Base-by-base conservation (phyloP, 164 flowering plant species). In the Vitis cinerea region DNA sequence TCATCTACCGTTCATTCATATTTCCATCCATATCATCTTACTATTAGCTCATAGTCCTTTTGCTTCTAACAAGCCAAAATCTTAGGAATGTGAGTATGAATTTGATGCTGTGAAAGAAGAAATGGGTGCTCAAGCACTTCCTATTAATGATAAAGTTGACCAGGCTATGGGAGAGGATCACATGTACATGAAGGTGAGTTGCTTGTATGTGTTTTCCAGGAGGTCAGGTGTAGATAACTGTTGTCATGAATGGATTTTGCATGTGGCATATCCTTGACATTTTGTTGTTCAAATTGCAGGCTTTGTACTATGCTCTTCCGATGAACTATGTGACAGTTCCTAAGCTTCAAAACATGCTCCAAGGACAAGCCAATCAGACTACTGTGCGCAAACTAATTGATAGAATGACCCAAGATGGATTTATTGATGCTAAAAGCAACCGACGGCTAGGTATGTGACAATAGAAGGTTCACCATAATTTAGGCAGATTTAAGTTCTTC, bases 241-340 rank as follows among this genome's bases (percentile, higher is more conserved):
- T 10, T 23, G 29, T 17, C 48, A 37, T 12, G 58, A 12, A n/a
- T 23, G 30, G 50, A 10, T 61, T 29, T 47, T 59, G 8, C 2
- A 62, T 16, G 13, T 29, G 13, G 16, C n/a, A 53, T 52, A 51
- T 52, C 56, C 17, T 37, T 53, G 37, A 37, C 7, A 65, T 52
- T 65, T 9, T 9, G 16, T 15, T 49, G 10, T 54, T n/a, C n/a
- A 1, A 50, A 48, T 56, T 77, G 78, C 88, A 94, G 98, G 98
- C 97, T 44, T 69, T 92, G 69, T 92, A 82, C 77, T 83, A 89
- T 78, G 90, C 93, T 70, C 97, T 94, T 68, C 91, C 94, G 11
- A 82, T 92, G 97, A 77, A 83, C n/a, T 92, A 90, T 72, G 81
- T 94, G 58, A 79, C 92, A 0, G 72, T 81, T 31, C 63, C 90